Conservation (phyloP, 768 basidiomycete species). For the Rubroboletus satanas region DNA sequence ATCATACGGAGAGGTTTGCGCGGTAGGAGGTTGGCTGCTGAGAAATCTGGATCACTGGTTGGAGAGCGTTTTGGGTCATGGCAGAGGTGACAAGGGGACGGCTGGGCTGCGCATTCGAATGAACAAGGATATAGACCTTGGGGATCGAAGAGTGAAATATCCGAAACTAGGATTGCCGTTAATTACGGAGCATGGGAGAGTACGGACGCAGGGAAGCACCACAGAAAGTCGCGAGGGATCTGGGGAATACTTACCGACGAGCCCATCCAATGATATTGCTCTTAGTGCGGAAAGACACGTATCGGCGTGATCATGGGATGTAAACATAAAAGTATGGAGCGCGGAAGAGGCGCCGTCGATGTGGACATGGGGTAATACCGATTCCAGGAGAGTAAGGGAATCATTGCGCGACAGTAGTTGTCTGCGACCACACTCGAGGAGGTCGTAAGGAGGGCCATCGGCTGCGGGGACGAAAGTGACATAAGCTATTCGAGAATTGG, state of each 20-base stretch:
- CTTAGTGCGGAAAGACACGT: slow-evolving; percentile 33
- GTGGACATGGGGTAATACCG: slow-evolving; percentile 50
- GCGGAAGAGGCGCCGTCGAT: slow-evolving; percentile 40
- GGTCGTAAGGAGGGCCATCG: slow-evolving; percentile 32
- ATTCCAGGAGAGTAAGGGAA: slow-evolving; percentile 40
- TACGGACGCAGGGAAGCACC: not conserved
- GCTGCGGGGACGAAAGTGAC: slow-evolving; percentile 39
- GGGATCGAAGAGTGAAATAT: slow-evolving; percentile 44
- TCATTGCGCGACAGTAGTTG: slow-evolving; percentile 39
- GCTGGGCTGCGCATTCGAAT: slow-evolving; percentile 38
- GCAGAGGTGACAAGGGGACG: slow-evolving; percentile 40
- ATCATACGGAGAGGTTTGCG: slow-evolving; percentile 40
- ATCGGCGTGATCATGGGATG: slow-evolving; percentile 32
- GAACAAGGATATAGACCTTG: slow-evolving; percentile 54
- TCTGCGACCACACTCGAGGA: slow-evolving; percentile 55
- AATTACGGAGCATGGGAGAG: slow-evolving; percentile 1
- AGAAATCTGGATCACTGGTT: slow-evolving; percentile 23
- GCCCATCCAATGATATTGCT: slow-evolving; percentile 43
- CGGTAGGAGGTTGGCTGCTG: slow-evolving; percentile 41
- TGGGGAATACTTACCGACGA: slow-evolving; percentile 43
- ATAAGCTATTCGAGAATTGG: slow-evolving; percentile 42
- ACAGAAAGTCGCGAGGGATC: not conserved
- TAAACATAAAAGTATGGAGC: slow-evolving; percentile 59
- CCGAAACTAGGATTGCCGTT: slow-evolving; percentile 35
- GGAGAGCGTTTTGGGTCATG: slow-evolving; percentile 18